Conservation (phyloP, 768 basidiomycete genomes). For the Gloeopeniophorella convolvens region DNA sequence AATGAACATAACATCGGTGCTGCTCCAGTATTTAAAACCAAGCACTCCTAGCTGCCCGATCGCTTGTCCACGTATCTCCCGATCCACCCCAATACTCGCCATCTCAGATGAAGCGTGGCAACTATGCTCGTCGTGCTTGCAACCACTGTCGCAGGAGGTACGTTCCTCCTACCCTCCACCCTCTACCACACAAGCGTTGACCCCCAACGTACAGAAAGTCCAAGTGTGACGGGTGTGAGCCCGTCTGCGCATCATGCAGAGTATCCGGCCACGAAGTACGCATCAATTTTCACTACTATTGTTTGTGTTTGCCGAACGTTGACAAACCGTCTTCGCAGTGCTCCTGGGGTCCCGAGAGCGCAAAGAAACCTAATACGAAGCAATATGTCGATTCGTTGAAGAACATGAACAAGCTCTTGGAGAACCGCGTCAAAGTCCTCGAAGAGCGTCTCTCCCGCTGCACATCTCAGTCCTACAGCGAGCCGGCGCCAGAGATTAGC, state of each 20-base stretch:
- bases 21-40: background rate
- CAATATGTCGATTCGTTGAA: constrained; percentile 30
- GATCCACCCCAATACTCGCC: background rate
- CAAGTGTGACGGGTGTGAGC: constrained; percentile 29
- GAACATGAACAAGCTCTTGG: constrained; percentile 25
- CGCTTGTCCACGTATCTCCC: background rate
- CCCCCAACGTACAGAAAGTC: constrained; percentile 25
- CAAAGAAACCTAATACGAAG: constrained; percentile 29
- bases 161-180: background rate
- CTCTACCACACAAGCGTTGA: background rate
- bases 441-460: constrained; percentile 19
- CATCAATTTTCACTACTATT: background rate
- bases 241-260: constrained; percentile 28
- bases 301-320: background rate
- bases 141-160: constrained; percentile 29
- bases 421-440: constrained; percentile 25
- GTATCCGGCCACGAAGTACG: constrained; percentile 23
- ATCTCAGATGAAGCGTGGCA: constrained; percentile 22
- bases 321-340: constrained; percentile 21
- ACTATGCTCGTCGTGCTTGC: constrained; percentile 30
- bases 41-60: background rate
- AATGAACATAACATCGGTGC: background rate
- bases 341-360: constrained; percentile 30
- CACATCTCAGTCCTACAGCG: constrained; percentile 12
- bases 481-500: constrained; percentile 7